These are phyloP conservation scores for Anethum foeniculum DNA, from an alignment of 140 eudicot genomes.

Conservation along the genomic window DNA sequence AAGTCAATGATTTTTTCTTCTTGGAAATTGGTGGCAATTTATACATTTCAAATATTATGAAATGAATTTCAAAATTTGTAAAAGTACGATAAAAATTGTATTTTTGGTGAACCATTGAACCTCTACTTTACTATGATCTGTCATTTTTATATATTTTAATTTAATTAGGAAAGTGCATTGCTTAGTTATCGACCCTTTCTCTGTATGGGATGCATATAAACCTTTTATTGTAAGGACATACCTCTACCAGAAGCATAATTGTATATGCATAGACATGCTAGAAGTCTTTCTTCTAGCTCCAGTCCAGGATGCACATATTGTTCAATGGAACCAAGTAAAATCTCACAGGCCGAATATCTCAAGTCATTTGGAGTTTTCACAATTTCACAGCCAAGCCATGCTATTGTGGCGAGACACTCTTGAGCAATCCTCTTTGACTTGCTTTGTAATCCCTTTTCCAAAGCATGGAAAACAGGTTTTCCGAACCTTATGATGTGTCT, in stretches of 20 bases:
- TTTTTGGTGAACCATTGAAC: not conserved
- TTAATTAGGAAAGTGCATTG: not conserved
- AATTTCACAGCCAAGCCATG: slow-evolving; percentile 80
- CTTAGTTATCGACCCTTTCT: not conserved
- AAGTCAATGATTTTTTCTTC: not conserved
- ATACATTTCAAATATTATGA: not conserved
- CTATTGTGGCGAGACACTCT: slow-evolving; percentile 51
- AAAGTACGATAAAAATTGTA: not conserved
- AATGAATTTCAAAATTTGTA: not conserved
- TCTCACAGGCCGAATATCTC: slow-evolving; percentile 69
- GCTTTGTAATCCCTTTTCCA: slow-evolving; percentile 63
- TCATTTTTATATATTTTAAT: not conserved
- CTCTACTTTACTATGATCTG: not conserved
- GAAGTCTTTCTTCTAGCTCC: slow-evolving; percentile 75
- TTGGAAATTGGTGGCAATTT: not conserved
- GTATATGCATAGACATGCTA: slow-evolving; percentile 74
- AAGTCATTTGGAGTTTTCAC: slow-evolving; percentile 46
- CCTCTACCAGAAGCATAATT: slow-evolving; percentile 81
- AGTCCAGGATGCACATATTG: slow-evolving; percentile 75
- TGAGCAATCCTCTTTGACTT: slow-evolving; percentile 48
- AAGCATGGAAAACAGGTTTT: slow-evolving; percentile 40
- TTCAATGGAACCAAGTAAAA: slow-evolving; percentile 45
- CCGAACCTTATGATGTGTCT: slow-evolving; percentile 44
- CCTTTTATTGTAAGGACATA: slow-evolving; percentile 17
- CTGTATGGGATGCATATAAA: not conserved